Base-by-base conservation (phyloP, 768 basidiomycete species). In the Xanthoconium stramineum region DNA sequence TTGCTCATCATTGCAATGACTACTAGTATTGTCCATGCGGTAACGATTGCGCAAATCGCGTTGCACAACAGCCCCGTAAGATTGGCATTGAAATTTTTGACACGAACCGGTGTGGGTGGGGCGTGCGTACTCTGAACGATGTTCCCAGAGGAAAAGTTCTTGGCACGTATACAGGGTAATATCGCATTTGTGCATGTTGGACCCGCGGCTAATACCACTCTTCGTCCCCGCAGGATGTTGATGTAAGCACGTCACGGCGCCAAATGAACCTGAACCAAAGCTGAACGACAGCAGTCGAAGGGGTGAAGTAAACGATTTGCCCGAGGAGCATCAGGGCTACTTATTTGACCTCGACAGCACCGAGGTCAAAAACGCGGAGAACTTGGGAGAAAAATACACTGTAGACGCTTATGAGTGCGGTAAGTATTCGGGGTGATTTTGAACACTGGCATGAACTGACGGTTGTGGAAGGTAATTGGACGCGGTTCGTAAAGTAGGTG, bases 81-180 rank as follows among this genome's bases (percentile, higher is more conserved):
- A 59, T 83, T 12, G 74, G 80, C 3, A 74, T 89, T 10, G 81
- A 88, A 59, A 68, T 89, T n/a, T 88, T 88, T 76, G 81, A 85
- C 59, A 89, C 87, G 0, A 37, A 52, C 5, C 64, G 71, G 19
- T 73, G 79, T 53, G 88, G 88, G 4, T 89, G 86, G 87, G 87
- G 88, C 8, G 85, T 79, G 3, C 75, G 85, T n/a, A 68, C 82
- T 0, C 60, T 75, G 7, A 59, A 64, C 0, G 62, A 71, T 29
- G 59, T 89, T 1, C 68, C 69, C 20, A 69, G 54, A 47, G 87
- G 87, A 5, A 84, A 83, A 57, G 82, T 89, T 4, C 57, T 89
- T 28, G 88, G 88, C 3, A 72, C 85, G 11, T 89, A 85, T 61
- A 81, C 86, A 52, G 88, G 88, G 88, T 87, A 62, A 69, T 35